Percentiles rank a stretch among this genome's conserved stretches.
phyloP scores from a whole-genome alignment of 164 flowering plant genomes.

The Houttuynia cordata region DNA sequence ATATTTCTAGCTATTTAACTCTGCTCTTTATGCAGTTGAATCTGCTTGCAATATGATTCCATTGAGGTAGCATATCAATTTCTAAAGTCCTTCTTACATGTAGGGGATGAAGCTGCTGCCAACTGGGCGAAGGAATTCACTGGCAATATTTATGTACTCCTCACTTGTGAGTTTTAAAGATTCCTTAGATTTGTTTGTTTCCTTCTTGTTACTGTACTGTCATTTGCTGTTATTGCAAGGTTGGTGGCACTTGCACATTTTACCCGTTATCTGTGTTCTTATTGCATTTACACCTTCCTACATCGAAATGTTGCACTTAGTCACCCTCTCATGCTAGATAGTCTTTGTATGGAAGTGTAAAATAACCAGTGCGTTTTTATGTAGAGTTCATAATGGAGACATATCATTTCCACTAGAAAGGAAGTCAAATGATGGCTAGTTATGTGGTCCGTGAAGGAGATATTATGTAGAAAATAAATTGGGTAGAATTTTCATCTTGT shows the following conservation, averaged over 20 bases:
- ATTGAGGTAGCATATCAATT: not conserved
- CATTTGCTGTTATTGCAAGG: not conserved
- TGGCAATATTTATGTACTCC: slow-evolving; percentile 62
- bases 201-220: not conserved
- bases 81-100: not conserved
- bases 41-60: not conserved
- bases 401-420: too few relatives aligned
- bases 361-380: too few relatives aligned
- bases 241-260: not conserved
- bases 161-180: slow-evolving; percentile 39
- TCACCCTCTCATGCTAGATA: too few relatives aligned
- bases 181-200: not conserved
- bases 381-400: too few relatives aligned
- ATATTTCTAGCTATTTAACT: not conserved
- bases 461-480: too few relatives aligned
- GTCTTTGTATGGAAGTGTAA: too few relatives aligned
- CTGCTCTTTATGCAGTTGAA: not conserved
- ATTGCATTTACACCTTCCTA: too few relatives aligned
- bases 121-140: slow-evolving; percentile 66
- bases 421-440: too few relatives aligned
- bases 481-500: too few relatives aligned
- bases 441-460: too few relatives aligned
- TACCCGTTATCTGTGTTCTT: not conserved
- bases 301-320: too few relatives aligned
- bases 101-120: slow-evolving; percentile 99